Evolutionary conservation across 495 filamentous ascomycete genomes (phyloP), one percentile per base, ranked within the genome.

Genomic region (Hypoxylon perforatum): DNA sequence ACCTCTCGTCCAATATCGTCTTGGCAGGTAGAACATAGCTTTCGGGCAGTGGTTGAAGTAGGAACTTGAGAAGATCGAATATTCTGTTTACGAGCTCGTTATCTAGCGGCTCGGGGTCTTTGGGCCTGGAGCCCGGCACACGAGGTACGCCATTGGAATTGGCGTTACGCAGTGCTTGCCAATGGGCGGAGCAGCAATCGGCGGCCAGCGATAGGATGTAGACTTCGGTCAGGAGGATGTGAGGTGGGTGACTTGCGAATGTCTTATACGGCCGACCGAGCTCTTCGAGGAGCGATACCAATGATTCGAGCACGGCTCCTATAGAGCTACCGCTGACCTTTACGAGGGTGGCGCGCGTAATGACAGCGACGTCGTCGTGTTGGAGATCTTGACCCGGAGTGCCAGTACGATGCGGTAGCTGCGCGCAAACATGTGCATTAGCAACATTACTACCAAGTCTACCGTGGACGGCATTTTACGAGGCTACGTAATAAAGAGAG

Each of bases 361-460:
- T 83, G 50, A 78, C 74, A 39, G 85, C 84, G 54, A 88, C 79
- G 39, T 90, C 86, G 77, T 90, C 87, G 63, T 84, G 84, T 67
- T 80, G 77, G 62, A 88, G 82, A 64, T 86, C 82, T 61, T 83
- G 79, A 65, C 79, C 75, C 44, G 82, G 77, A 70, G 82, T 85
- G 66, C 87, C 87, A 56, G 87, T 89, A 59, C 85, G 82, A 73
- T 87, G 85, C 36, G 87, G 87, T 60, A 90, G 85, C 87, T 90
- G 73, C 30, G 56, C 61, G 52, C 54, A 45, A 44, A 57, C 47
- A 52, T 33, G 18, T 41, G 35, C 18, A 55, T 70, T 58, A 67
- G 67, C 53, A 57, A 56, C 30, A 44, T 25, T 41, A 61, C 33
- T 19, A 42, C 41, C 9, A 33, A 12, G n/a, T 47, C 22, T n/a